Evolutionary conservation across 495 filamentous ascomycete species (phyloP).

Genomic region (Penicillium fimorum): DNA sequence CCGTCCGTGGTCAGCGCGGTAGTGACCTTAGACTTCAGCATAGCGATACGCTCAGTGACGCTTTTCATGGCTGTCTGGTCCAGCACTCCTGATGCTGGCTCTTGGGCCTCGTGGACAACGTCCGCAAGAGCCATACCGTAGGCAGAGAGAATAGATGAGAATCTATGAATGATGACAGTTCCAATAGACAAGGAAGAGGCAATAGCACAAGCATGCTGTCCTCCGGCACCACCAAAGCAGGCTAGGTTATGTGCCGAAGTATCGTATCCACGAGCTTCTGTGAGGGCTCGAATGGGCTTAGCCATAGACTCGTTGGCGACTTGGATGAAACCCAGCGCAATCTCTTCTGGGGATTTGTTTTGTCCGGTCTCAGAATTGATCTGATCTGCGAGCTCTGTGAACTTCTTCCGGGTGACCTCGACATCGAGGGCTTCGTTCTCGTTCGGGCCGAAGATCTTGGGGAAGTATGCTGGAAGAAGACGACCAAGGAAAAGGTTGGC

Average conservation of each 20-base stretch:
- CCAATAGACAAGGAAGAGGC: conserved; percentile 47
- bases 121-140: conserved; percentile 55
- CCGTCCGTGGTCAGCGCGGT: conserved; percentile 47
- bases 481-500: conserved; percentile 89
- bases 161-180: conserved; percentile 50
- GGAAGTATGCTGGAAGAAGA: conserved; percentile 90
- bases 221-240: conserved; percentile 55
- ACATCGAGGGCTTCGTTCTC: conserved; percentile 85
- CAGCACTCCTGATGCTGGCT: conserved; percentile 36
- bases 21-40: conserved; percentile 13
- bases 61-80: too few relatives aligned
- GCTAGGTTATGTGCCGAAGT: conserved; percentile 50
- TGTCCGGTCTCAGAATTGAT: conserved; percentile 62
- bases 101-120: conserved; percentile 53
- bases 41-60: conserved; percentile 29
- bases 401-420: conserved; percentile 53
- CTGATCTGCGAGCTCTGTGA: conserved; percentile 72
- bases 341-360: conserved; percentile 70
- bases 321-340: conserved; percentile 63
- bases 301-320: conserved; percentile 57
- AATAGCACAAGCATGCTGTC: conserved; percentile 54
- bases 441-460: conserved; percentile 91
- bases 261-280: conserved; percentile 51
- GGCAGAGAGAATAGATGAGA: conserved; percentile 51
- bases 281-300: conserved; percentile 53